phyloP scores from a whole-genome alignment of 768 basidiomycete species.

The Lactarius sp. region DNA sequence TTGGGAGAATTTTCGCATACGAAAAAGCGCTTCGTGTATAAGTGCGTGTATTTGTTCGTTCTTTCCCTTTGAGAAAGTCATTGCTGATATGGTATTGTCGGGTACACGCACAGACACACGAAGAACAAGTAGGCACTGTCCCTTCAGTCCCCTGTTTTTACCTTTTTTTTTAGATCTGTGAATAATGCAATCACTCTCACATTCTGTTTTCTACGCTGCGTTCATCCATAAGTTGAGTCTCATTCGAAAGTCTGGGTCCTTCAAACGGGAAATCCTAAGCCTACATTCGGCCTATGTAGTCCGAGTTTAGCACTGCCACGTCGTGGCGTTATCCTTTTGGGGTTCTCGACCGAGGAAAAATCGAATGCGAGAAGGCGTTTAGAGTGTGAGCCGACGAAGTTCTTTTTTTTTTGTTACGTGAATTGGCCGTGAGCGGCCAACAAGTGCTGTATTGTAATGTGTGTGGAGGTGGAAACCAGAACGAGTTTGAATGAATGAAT shows the following conservation, averaged over 20 bases:
- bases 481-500: no score
- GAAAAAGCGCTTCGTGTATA: slow-evolving; percentile 80
- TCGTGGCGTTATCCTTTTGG: no score
- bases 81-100: neutral
- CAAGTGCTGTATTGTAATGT: no score
- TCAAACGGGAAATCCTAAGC: no score
- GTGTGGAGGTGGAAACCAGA: no score
- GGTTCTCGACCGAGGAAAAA: no score
- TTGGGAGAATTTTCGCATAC: slow-evolving; percentile 92
- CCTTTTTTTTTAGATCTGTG: neutral
- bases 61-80: neutral
- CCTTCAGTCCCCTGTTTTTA: neutral
- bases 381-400: no score
- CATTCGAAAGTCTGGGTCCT: neutral
- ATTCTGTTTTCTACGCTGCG: neutral
- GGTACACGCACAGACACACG: slow-evolving; percentile 33
- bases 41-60: slow-evolving; percentile 47
- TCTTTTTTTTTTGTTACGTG: no score
- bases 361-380: no score
- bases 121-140: slow-evolving; percentile 37
- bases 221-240: neutral
- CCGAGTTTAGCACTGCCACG: no score
- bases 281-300: no score
- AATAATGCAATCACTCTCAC: neutral
- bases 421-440: no score